Conservation (phyloP, 2,329 filamentous ascomycete species). For the Exophiala xenobiotica region DNA sequence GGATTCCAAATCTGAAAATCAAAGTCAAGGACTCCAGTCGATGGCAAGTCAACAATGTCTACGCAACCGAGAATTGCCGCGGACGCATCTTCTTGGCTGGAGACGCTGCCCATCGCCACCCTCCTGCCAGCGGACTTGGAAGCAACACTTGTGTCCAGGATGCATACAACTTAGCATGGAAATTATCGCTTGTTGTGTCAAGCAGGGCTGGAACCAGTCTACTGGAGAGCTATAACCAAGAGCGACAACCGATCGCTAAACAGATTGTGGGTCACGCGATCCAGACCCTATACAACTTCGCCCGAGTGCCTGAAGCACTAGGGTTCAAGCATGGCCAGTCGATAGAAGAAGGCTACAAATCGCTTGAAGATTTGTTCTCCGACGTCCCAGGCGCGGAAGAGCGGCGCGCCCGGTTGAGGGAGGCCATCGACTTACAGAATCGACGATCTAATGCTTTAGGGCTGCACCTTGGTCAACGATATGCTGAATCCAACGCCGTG, state of each 20-base stretch:
- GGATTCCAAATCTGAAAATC: conserved; percentile 31
- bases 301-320: conserved; percentile 34
- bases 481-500: conserved; percentile 34
- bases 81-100: conserved; percentile 38
- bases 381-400: conserved; percentile 28
- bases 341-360: conserved; percentile 83
- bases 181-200: conserved; percentile 38
- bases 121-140: conserved; percentile 35
- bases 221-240: conserved; percentile 41
- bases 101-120: conserved; percentile 36
- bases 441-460: conserved; percentile 21
- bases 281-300: conserved; percentile 33
- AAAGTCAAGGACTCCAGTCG: conserved; percentile 33
- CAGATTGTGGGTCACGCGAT: conserved; percentile 31
- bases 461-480: conserved; percentile 21
- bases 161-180: conserved; percentile 43
- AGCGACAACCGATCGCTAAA: conserved; percentile 40
- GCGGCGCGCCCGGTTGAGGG: background rate
- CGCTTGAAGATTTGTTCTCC: conserved; percentile 48
- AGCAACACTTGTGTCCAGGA: conserved; percentile 41
- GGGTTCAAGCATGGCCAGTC: conserved; percentile 67
- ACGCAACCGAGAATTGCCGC: conserved; percentile 31
- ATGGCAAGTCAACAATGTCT: conserved; percentile 32
- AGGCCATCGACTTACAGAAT: conserved; percentile 1
- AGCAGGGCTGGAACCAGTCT: conserved; percentile 30